Conservation (phyloP, 805 yeast genomes). For the Pichia membranifaciens region DNA sequence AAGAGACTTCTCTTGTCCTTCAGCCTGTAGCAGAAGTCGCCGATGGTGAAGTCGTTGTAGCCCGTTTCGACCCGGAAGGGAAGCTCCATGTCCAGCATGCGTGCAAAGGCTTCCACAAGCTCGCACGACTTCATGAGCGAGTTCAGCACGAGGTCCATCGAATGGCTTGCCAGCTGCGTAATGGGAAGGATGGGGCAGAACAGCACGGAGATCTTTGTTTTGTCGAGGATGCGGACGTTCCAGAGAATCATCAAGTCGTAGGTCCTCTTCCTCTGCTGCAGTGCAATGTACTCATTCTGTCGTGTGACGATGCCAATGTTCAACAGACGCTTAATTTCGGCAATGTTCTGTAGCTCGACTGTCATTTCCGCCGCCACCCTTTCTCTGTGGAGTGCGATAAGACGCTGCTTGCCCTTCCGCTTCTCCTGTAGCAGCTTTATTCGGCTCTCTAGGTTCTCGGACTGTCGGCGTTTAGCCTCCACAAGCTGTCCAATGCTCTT, state of each 20-base stretch:
- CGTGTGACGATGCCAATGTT: neutral
- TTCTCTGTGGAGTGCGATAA: neutral
- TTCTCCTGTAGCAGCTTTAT: neutral
- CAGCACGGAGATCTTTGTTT: constrained; percentile 13
- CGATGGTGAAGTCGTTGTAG: constrained; percentile 4
- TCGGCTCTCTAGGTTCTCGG: constrained; percentile 14
- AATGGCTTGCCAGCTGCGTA: constrained; percentile 16
- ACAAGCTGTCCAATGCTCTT: neutral
- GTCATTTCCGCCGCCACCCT: neutral
- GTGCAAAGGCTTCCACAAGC: constrained; percentile 16
- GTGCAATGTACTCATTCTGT: constrained; percentile 4
- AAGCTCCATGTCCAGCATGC: constrained; percentile 16
- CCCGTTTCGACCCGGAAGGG: constrained; percentile 18
- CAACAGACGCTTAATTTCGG: too few relatives aligned
- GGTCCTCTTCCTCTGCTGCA: neutral
- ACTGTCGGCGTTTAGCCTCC: constrained; percentile 5
- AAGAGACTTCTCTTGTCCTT: neutral
- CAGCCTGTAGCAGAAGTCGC: neutral
- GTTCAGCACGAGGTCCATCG: constrained; percentile 18
- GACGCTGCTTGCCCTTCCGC: neutral
- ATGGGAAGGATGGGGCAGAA: constrained; percentile 27
- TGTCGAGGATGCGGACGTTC: constrained; percentile 6
- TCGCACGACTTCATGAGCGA: constrained; percentile 19
- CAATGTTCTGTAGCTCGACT: neutral
- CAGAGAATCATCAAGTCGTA: constrained; percentile 7